Base-by-base conservation (phyloP, 1,284 basidiomycete genomes). In the Ceratorhiza oryzae-sativae region DNA sequence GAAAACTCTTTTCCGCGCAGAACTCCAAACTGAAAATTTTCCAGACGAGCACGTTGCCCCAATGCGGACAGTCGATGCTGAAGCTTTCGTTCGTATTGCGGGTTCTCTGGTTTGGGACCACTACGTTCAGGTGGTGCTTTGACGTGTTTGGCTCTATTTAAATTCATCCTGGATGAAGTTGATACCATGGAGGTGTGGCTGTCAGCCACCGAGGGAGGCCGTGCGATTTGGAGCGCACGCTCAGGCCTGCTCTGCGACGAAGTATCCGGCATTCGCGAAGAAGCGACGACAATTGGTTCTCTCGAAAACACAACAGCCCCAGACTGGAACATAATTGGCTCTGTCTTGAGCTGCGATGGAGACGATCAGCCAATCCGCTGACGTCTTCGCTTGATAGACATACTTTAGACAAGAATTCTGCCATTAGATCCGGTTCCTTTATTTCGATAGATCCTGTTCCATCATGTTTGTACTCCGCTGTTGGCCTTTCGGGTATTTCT, bases 61-160 rank as follows among this genome's bases (percentile, higher is more conserved):
- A 68, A 20, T 23, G 30, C 46, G 18, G 63, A 68, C n/a, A 68
- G 63, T 34, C 63, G 32, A 27, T 68, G 63, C 20, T 68, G 63
- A 20, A 56, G 63, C 27, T 68, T 56, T 25, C 63, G 18, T n/a
- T 55, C 48, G n/a, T 68, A 68, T n/a, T 18, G 32, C 13, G 41
- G 34, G 39, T 68, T 68, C 5, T 51, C 48, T 1, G 36, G 63
- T 9, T 49, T 51, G 20, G 51, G 48, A 18, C 49, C 62, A 6
- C 23, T 55, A 39, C 36, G 51, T 41, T 68, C 63, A 9, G 36
- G 51, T 56, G 25, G 63, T 30, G 23, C 23, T 32, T 15, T 34
- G 30, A 23, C 15, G 18, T 41, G 25, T 18, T 51, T 65, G 32
- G 48, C 9, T 25, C 39, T 46, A 27, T 56, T 68, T 32, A 68